Base-by-base conservation (phyloP, 257 asterid genomes). In the Plantago ovata region DNA sequence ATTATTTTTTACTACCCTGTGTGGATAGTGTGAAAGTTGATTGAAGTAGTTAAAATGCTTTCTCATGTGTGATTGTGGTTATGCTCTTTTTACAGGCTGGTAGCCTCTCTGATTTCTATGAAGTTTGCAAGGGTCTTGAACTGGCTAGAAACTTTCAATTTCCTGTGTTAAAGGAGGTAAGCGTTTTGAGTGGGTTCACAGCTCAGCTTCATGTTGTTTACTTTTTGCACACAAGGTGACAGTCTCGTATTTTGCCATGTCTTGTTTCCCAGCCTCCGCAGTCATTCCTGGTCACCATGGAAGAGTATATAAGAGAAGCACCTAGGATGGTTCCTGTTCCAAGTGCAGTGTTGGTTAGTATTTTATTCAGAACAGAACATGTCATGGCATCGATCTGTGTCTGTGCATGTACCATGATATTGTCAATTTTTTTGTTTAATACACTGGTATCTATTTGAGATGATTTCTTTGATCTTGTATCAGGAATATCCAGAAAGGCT, bases 141-240 rank as follows among this genome's bases (percentile, higher is more conserved):
- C 94, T 93, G 53, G 99, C 99, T 41, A 82, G 97, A 75, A 93
- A 86, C 76, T 93, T 93, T 69, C 99, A 93, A 64, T 93, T 93
- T 75, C 99, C 99, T 18, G 85, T 79, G 22, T 57, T 93, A 82
- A 83, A 89, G 72, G 99, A 86, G 92, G 99, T 89, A 82, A 66
- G 53, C 49, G 28, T 18, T 50, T n/a, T 20, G 9, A 41, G 23
- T 63, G 16, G 44, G 41, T 57, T 39, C 57, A 13, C 53, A 36
- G 53, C 54, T 58, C 38, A 13, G 33, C 58, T 23, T 22, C 47
- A 71, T 63, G 13, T 63, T 64, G 50, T 40, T 38, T 10, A 16
- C 9, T 45, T 33, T 39, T 55, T 13, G 22, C 24, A 55, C 38
- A 58, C 46, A 20, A 18, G 19, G 20, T 12, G 7, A 36, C 44